A percentile compares a stretch with the other conserved stretches of the same genome.
These are phyloP conservation scores for Ambrosiella xylebori DNA, from an alignment of 2,329 filamentous ascomycete genomes.

Conservation along the genomic window DNA sequence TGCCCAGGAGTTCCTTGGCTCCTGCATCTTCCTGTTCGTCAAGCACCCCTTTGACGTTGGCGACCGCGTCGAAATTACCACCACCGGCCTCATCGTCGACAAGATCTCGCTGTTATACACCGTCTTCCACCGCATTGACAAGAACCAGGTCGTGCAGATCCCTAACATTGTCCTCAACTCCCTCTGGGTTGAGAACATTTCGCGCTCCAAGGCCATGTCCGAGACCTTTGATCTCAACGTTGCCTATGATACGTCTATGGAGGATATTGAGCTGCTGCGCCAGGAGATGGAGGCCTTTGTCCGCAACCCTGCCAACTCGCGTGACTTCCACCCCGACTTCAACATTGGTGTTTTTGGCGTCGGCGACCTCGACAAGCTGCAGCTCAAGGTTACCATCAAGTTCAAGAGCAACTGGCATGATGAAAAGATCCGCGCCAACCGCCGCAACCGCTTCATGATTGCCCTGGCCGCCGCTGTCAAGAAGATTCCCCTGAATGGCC, in stretches of 20 bases:
- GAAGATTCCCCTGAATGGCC: constrained; percentile 70
- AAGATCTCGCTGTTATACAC: constrained; percentile 89
- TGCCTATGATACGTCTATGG: constrained; percentile 72
- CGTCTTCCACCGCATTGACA: constrained; percentile 70
- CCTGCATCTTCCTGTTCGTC: constrained; percentile 95
- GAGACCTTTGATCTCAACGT: constrained; percentile 68
- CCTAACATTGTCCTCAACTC: constrained; percentile 87
- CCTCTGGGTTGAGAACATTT: constrained; percentile 89
- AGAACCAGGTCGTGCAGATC: constrained; percentile 58
- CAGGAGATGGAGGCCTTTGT: constrained; percentile 77
- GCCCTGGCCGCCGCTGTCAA: constrained; percentile 72
- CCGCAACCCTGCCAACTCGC: constrained; percentile 61
- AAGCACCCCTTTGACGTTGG: constrained; percentile 97
- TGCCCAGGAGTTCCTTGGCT: constrained; percentile 88
- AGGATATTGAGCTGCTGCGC: constrained; percentile 74
- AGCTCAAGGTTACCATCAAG: constrained; percentile 65
- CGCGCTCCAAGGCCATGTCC: constrained; percentile 79
- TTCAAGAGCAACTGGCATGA: constrained; percentile 93
- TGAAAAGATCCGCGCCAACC: constrained; percentile 60
- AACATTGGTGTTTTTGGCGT: constrained; percentile 62
- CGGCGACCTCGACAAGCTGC: constrained; percentile 72
- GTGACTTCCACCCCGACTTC: constrained; percentile 80
- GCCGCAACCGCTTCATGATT: constrained; percentile 93
- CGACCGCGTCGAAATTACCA: constrained; percentile 70
- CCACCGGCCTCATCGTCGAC: constrained; percentile 56